phyloP scores from a whole-genome alignment of 208 protist species.

The Herpetomonas samuelpessoai region DNA sequence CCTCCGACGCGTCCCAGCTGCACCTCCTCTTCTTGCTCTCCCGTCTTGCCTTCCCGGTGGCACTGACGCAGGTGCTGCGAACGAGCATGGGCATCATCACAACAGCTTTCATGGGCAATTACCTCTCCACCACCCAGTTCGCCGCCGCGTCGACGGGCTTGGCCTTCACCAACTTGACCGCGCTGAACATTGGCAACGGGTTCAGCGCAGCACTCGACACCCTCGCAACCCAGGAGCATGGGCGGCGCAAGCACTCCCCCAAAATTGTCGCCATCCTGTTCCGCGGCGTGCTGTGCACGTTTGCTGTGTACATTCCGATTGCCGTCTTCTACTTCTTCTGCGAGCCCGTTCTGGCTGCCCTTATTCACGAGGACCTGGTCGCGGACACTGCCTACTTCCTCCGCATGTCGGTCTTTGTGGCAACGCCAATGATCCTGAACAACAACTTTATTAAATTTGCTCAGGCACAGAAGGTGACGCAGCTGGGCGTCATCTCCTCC shows the following conservation, averaged over 20 bases:
- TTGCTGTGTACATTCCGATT: conserved; percentile 28
- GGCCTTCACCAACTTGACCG: conserved; percentile 31
- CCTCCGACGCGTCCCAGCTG: conserved; percentile 7
- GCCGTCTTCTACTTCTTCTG: conserved; percentile 33
- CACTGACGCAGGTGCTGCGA: conserved; percentile 27
- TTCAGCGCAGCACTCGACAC: conserved; percentile 26
- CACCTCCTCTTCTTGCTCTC: conserved; percentile 14
- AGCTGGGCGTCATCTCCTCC: conserved; percentile 24
- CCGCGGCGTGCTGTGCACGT: conserved; percentile 25
- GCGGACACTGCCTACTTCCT: conserved; percentile 27
- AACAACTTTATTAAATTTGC: conserved; percentile 38
- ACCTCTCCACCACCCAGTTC: conserved; percentile 23
- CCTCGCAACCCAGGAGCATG: conserved; percentile 35
- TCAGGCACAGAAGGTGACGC: conserved; percentile 30
- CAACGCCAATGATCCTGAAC: conserved; percentile 27
- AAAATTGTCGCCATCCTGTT: conserved; percentile 24
- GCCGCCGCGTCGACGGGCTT: conserved; percentile 26
- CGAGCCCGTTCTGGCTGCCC: conserved; percentile 15
- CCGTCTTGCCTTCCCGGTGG: conserved; percentile 20
- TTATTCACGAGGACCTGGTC: conserved; percentile 30
- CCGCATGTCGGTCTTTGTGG: conserved; percentile 30
- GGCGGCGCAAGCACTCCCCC: conserved; percentile 23
- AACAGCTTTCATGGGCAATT: conserved; percentile 29
- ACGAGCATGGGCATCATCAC: conserved; percentile 24
- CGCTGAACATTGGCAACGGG: conserved; percentile 31